Evolutionary conservation across 2,329 filamentous ascomycete species (phyloP).

Genomic region (Trichoderma gracile): DNA sequence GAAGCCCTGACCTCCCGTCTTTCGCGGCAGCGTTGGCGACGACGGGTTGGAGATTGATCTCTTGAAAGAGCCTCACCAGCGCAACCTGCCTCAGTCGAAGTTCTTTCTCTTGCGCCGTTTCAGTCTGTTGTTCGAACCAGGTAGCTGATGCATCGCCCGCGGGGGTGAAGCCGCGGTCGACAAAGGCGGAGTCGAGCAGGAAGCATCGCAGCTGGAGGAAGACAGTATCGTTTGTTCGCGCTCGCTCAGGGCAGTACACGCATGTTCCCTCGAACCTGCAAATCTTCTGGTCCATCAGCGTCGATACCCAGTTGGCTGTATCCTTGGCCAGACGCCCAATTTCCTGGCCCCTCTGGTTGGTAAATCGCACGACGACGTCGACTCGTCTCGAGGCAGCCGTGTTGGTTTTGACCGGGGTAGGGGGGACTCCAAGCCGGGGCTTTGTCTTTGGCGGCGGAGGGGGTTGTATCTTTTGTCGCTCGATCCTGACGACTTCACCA

Average conservation of each 20-base stretch:
- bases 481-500: conserved; percentile 81
- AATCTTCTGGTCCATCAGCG: conserved; percentile 84
- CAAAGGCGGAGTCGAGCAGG: conserved; percentile 73
- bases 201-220: conserved; percentile 84
- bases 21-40: conserved; percentile 73
- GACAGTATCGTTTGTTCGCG: conserved; percentile 91
- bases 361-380: conserved; percentile 91
- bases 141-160: conserved; percentile 70
- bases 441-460: conserved; percentile 50
- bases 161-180: conserved; percentile 58
- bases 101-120: conserved; percentile 81
- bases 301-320: conserved; percentile 86
- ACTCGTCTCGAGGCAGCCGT: conserved; percentile 64
- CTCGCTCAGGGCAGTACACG: conserved; percentile 81
- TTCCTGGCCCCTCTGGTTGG: conserved; percentile 74
- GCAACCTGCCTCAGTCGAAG: conserved; percentile 83
- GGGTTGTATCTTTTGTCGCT: conserved; percentile 75
- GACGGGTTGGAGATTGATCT: conserved; percentile 79
- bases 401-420: conserved; percentile 41
- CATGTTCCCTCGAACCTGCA: conserved; percentile 85
- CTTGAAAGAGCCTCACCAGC: conserved; percentile 83
- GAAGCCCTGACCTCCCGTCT: conserved; percentile 77
- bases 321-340: conserved; percentile 86
- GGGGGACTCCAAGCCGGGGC: conserved; percentile 42
- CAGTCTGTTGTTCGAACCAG: conserved; percentile 77